Conservation (phyloP, 495 filamentous ascomycete species). For the Filosporella fistucella region DNA sequence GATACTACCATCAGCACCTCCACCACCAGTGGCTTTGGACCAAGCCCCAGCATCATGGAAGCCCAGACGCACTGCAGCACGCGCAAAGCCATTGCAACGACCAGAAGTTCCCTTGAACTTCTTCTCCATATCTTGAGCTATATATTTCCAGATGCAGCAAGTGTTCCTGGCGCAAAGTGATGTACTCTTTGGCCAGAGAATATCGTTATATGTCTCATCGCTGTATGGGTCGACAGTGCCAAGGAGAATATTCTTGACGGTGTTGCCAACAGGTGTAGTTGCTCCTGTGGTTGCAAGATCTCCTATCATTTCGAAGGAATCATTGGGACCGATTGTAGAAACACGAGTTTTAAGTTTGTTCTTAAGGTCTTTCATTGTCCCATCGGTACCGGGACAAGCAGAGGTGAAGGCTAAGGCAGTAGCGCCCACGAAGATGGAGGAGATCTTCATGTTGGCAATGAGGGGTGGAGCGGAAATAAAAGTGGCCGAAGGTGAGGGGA, state of each 20-base stretch:
- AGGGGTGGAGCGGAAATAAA: too few species aligned
- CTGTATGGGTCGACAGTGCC: conserved; percentile 4
- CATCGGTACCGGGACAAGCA: conserved; percentile 7
- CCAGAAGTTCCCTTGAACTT: conserved; percentile 23
- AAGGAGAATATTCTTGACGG: conserved; percentile 6
- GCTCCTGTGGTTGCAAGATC: conserved; percentile 7
- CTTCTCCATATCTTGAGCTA: conserved; percentile 30
- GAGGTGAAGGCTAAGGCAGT: neutral
- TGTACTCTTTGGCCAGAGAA: conserved; percentile 2
- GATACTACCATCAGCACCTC: conserved; percentile 30
- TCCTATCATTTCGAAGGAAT: conserved; percentile 13
- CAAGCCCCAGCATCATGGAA: conserved; percentile 34
- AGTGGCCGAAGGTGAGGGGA: too few species aligned
- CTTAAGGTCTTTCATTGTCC: neutral
- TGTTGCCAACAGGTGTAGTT: conserved; percentile 1
- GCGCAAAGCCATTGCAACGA: conserved; percentile 21
- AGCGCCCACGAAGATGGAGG: neutral
- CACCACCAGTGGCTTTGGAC: conserved; percentile 20
- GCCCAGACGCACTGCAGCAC: conserved; percentile 28
- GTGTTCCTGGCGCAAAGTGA: conserved; percentile 16
- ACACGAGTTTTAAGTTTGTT: neutral
- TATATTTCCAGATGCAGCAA: conserved; percentile 38
- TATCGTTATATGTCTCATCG: neutral
- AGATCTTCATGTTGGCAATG: conserved; percentile 12
- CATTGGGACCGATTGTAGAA: neutral